A percentile compares a stretch with the other conserved stretches of the same genome.
Conservation (phyloP, 2,329 filamentous ascomycete species). For the Trichocomaceae sp. region DNA sequence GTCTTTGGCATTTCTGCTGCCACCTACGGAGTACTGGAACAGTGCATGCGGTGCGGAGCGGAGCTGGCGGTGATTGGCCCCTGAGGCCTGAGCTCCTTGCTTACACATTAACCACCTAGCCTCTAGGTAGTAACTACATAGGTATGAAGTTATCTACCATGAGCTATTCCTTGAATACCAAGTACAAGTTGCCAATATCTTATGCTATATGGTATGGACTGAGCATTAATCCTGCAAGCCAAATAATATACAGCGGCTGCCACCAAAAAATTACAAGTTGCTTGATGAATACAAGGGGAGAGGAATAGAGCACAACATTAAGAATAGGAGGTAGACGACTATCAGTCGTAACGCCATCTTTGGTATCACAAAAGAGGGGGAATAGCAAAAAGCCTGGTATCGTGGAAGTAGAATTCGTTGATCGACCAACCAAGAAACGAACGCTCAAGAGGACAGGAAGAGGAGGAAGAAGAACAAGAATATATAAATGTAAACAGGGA, state of each 20-base stretch:
- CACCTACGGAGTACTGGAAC: no score
- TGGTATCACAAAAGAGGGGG: slow-evolving; percentile 5
- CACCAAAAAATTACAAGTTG: not conserved
- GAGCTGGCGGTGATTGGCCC: slow-evolving; percentile 2
- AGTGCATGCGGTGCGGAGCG: not conserved
- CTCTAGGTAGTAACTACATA: no score
- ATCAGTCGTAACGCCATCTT: not conserved
- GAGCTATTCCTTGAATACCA: no score
- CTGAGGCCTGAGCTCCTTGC: not conserved
- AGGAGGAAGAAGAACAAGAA: no score
- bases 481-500: not conserved
- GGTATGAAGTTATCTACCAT: no score
- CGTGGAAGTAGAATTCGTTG: slow-evolving; percentile 3
- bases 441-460: slow-evolving; percentile 5
- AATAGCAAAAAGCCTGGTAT: slow-evolving; percentile 8
- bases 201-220: not conserved
- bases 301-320: not conserved
- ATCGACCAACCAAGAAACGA: slow-evolving; percentile 5
- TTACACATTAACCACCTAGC: not conserved
- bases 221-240: not conserved
- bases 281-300: not conserved
- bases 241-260: not conserved
- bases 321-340: not conserved
- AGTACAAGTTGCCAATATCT: not conserved
- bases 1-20: not conserved